phyloP scores from a whole-genome alignment of 768 basidiomycete species.

The Xerocomellus chrysenteron region DNA sequence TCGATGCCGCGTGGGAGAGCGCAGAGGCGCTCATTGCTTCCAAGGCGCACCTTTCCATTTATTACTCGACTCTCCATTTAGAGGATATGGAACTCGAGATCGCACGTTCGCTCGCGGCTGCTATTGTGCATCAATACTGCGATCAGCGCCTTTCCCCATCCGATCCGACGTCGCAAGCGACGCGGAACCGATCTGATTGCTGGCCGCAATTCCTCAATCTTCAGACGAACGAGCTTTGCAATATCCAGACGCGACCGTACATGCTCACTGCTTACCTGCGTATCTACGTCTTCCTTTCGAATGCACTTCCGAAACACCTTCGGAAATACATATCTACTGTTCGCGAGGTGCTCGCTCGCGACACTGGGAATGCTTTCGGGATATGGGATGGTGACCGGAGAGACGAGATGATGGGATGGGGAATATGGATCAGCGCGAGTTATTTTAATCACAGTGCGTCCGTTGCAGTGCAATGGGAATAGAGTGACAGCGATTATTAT shows the following conservation, averaged over 20 bases:
- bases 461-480: neutral
- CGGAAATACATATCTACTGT: slow-evolving; percentile 42
- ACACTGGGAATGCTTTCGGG: slow-evolving; percentile 67
- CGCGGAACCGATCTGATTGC: slow-evolving; percentile 1
- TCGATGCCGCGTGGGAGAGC: slow-evolving; percentile 48
- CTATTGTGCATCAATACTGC: slow-evolving; percentile 44
- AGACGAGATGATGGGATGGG: slow-evolving; percentile 66
- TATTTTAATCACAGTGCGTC: slow-evolving; percentile 69
- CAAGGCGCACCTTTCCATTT: slow-evolving; percentile 23
- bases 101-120: slow-evolving; percentile 55
- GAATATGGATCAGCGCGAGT: slow-evolving; percentile 56
- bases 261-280: slow-evolving; percentile 52
- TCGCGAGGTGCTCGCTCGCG: slow-evolving; percentile 55
- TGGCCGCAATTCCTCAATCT: slow-evolving; percentile 56
- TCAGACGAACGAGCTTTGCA: slow-evolving; percentile 56
- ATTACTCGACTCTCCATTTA: slow-evolving; percentile 32
- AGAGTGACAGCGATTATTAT: neutral
- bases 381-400: slow-evolving; percentile 56
- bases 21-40: slow-evolving; percentile 35
- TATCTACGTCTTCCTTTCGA: slow-evolving; percentile 52
- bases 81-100: slow-evolving; percentile 58
- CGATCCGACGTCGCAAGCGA: neutral
- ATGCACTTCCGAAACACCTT: slow-evolving; percentile 32
- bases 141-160: slow-evolving; percentile 13
- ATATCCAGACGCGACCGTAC: slow-evolving; percentile 46